Conservation (phyloP, 352 stramenopile species). For the Phytophthora uliginosa region DNA sequence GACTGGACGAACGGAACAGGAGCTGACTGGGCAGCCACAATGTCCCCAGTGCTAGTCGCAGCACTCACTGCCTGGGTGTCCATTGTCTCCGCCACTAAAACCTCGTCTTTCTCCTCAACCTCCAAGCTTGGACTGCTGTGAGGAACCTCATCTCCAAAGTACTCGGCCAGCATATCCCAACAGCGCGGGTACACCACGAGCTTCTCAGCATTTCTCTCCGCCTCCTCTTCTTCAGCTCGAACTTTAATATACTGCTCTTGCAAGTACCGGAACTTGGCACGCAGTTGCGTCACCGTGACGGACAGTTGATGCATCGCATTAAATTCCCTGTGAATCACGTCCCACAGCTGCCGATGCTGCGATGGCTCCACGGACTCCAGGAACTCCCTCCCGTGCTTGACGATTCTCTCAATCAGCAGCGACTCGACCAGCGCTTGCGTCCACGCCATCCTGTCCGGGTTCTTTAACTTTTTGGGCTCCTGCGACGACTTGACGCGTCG, state of each 20-base stretch:
- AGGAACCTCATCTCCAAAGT: slow-evolving; percentile 24
- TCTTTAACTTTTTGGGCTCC: slow-evolving; percentile 18
- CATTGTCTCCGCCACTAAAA: background rate
- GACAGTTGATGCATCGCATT: slow-evolving; percentile 22
- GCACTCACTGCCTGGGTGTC: slow-evolving; percentile 2
- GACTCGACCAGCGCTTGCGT: slow-evolving; percentile 30
- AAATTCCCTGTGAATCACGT: slow-evolving; percentile 24
- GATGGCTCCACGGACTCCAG: slow-evolving; percentile 10
- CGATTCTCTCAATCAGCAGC: slow-evolving; percentile 30
- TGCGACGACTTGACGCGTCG: slow-evolving; percentile 10
- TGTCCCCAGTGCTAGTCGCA: background rate
- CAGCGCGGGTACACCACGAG: slow-evolving; percentile 33
- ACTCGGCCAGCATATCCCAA: slow-evolving; percentile 38
- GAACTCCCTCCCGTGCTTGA: slow-evolving; percentile 30
- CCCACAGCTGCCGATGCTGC: slow-evolving; percentile 31
- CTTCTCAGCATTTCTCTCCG: slow-evolving; percentile 14
- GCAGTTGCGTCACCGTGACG: slow-evolving; percentile 31
- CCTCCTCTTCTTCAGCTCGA: slow-evolving; percentile 23
- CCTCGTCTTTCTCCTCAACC: slow-evolving; percentile 3
- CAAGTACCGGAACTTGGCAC: slow-evolving; percentile 36
- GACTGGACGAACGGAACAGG: background rate
- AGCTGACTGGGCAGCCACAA: background rate
- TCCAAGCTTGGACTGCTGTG: background rate
- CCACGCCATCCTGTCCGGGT: slow-evolving; percentile 32
- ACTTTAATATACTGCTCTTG: slow-evolving; percentile 32